phyloP scores from a whole-genome alignment of 148 eudicot genomes.

The Chenopodium formosanum region DNA sequence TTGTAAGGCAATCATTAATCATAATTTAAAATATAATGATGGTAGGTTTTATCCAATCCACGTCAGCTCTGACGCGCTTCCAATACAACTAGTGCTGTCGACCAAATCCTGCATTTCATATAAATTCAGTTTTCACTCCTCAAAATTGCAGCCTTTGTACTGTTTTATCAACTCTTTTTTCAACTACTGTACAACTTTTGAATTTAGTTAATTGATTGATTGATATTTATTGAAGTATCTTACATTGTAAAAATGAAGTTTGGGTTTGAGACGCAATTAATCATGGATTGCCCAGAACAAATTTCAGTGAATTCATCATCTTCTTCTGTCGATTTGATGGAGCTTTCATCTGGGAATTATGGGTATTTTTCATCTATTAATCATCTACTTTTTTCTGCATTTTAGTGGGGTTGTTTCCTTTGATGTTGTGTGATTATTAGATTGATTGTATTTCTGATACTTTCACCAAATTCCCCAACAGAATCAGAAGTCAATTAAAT shows the following conservation, averaged over 20 bases:
- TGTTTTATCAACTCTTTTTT: neutral
- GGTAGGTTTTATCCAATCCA: constrained; percentile 1
- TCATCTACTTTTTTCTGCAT: neutral
- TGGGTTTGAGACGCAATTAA: constrained; percentile 17
- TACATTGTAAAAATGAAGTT: constrained; percentile 16
- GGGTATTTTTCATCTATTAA: constrained; percentile 21
- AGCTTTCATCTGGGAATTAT: constrained; percentile 22
- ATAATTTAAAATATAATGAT: too few relatives aligned
- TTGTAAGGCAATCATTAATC: too few relatives aligned
- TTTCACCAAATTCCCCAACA: too few relatives aligned
- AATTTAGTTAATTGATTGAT: neutral
- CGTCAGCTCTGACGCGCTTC: constrained; percentile 28
- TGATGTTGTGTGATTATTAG: neutral
- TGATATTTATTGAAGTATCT: neutral
- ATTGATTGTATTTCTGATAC: neutral
- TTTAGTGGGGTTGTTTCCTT: too few relatives aligned
- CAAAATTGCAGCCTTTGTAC: neutral
- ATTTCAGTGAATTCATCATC: neutral
- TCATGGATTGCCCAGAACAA: constrained; percentile 10
- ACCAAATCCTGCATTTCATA: neutral
- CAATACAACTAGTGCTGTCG: constrained; percentile 8
- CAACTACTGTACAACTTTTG: neutral
- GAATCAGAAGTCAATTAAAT: too few relatives aligned
- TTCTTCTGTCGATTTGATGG: constrained; percentile 15
- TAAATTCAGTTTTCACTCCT: neutral